A percentile compares a stretch with the other conserved stretches of the same genome.
Evolutionary conservation across 1,284 basidiomycete species (phyloP).

Genomic region (Takashimella koratensis): DNA sequence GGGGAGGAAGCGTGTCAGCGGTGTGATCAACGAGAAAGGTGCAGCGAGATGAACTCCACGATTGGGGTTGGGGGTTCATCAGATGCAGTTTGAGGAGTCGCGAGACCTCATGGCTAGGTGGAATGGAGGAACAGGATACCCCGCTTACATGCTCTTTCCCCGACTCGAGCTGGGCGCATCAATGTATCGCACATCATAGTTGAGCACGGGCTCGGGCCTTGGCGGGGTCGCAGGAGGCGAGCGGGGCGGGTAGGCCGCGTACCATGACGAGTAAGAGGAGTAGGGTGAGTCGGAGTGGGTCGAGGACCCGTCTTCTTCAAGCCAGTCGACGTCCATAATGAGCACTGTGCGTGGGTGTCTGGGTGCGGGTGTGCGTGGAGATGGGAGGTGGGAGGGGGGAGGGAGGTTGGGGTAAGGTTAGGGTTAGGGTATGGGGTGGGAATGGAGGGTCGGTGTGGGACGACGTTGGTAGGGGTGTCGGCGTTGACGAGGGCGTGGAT

Average conservation of each 20-base stretch:
- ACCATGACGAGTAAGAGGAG: conserved; percentile 22
- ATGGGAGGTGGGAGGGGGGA: not conserved
- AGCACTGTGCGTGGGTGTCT: not conserved
- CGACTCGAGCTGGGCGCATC: conserved; percentile 22
- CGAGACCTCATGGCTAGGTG: too few species aligned
- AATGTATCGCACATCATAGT: conserved; percentile 36
- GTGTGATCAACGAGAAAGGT: too few species aligned
- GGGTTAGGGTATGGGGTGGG: not conserved
- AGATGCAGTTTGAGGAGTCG: too few species aligned
- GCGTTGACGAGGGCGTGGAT: too few species aligned
- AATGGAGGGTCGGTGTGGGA: not conserved
- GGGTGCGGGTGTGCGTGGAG: not conserved
- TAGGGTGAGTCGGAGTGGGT: conserved; percentile 15
- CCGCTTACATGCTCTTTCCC: conserved; percentile 46
- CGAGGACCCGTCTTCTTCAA: conserved; percentile 32
- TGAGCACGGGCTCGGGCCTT: conserved; percentile 26
- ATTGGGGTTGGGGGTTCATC: too few species aligned
- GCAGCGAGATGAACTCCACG: too few species aligned
- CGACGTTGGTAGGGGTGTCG: not conserved
- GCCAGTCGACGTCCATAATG: conserved; percentile 37
- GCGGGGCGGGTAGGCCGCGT: conserved; percentile 21
- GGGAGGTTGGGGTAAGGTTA: not conserved
- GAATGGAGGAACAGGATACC: too few species aligned
- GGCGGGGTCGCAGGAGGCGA: conserved; percentile 25
- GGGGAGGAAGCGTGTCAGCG: too few species aligned